Conservation (phyloP, 208 protist genomes). For the Naegleria fowleri region DNA sequence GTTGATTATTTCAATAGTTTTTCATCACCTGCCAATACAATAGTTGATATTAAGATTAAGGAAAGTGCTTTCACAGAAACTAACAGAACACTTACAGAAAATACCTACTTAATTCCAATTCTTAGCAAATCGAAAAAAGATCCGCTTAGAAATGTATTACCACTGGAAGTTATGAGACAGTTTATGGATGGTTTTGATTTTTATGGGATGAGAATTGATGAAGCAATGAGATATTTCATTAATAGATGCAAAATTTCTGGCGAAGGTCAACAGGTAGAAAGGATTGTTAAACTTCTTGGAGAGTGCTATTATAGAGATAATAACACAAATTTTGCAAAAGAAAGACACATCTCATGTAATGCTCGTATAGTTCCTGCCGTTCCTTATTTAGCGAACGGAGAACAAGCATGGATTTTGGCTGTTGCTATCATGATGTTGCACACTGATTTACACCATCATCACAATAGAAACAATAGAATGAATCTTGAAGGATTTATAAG, state of each 20-base stretch:
- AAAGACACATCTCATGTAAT: background rate
- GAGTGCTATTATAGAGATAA: constrained; percentile 13
- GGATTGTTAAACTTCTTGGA: constrained; percentile 40
- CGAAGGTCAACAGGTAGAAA: constrained; percentile 42
- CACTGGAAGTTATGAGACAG: background rate
- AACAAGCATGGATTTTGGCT: constrained; percentile 37
- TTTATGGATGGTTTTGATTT: constrained; percentile 15
- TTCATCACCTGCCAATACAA: background rate
- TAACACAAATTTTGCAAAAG: background rate
- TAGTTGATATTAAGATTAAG: background rate
- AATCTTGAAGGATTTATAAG: constrained; percentile 26
- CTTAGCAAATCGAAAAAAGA: background rate
- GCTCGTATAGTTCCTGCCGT: background rate
- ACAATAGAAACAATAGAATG: constrained; percentile 25
- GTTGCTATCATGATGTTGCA: constrained; percentile 45
- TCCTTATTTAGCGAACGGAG: constrained; percentile 25
- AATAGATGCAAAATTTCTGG: constrained; percentile 35
- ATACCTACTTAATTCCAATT: background rate
- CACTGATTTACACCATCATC: constrained; percentile 37
- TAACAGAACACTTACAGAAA: background rate
- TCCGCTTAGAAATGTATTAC: background rate
- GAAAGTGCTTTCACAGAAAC: background rate
- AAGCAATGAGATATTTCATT: background rate
- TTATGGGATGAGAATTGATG: background rate
- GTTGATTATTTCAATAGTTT: background rate